phyloP scores from a whole-genome alignment of 2,329 filamentous ascomycete genomes.

The Incumbomyces delicatus region DNA sequence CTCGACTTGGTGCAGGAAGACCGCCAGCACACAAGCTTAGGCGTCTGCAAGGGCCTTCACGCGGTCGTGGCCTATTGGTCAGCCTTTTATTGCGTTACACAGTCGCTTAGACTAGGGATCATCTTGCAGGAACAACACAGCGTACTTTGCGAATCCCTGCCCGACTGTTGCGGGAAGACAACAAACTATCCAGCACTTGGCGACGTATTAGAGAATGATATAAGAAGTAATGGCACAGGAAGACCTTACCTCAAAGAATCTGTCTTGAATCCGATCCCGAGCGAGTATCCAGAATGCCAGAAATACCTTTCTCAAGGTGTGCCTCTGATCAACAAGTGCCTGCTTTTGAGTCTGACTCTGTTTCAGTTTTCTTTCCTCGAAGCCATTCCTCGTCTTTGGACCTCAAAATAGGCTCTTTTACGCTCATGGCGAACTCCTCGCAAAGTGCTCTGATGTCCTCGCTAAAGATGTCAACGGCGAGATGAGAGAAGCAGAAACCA shows the following conservation, averaged over 20 bases:
- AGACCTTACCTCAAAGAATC: too few species aligned
- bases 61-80: neutral
- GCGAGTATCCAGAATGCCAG: neutral
- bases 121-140: conserved; percentile 1
- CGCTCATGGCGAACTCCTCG: conserved; percentile 16
- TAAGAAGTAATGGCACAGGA: too few species aligned
- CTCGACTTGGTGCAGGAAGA: too few species aligned
- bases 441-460: conserved; percentile 13
- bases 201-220: too few species aligned
- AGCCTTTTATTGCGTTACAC: neutral
- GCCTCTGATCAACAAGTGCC: neutral
- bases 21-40: too few species aligned
- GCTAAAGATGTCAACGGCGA: conserved; percentile 12
- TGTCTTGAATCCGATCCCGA: too few species aligned
- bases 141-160: neutral
- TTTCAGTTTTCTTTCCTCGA: conserved; percentile 14
- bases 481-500: conserved; percentile 14
- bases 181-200: too few species aligned
- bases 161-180: too few species aligned
- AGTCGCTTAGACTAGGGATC: neutral
- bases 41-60: too few species aligned
- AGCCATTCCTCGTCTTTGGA: conserved; percentile 17
- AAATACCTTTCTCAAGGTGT: neutral
- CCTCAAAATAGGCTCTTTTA: conserved; percentile 12
- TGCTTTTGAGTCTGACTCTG: neutral